These are phyloP conservation scores for Prosopis cineraria DNA, from an alignment of 306 rosid genomes.

Conservation along the genomic window DNA sequence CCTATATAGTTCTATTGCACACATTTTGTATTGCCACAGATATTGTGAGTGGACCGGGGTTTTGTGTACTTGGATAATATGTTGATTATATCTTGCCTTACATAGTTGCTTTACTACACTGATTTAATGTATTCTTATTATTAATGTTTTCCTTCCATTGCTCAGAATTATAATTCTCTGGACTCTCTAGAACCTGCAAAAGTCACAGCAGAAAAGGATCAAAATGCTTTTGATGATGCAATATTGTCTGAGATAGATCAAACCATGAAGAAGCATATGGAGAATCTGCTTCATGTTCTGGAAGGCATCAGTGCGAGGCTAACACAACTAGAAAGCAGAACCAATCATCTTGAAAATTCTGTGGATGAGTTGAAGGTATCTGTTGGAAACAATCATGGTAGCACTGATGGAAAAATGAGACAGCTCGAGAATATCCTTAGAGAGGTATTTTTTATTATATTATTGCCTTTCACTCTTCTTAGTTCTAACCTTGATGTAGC, in stretches of 20 bases:
- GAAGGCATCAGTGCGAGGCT: slow-evolving; percentile 83
- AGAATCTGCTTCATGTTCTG: slow-evolving; percentile 68
- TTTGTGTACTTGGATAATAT: slow-evolving; percentile 16
- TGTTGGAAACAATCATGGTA: slow-evolving; percentile 77
- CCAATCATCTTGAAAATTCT: slow-evolving; percentile 69
- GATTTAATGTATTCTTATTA: slow-evolving; percentile 3
- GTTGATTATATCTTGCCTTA: slow-evolving; percentile 22
- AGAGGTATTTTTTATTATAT: slow-evolving; percentile 57
- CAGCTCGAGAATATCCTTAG: slow-evolving; percentile 78
- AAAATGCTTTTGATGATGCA: slow-evolving; percentile 44
- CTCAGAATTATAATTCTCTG: slow-evolving; percentile 71
- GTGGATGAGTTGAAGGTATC: slow-evolving; percentile 79
- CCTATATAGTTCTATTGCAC: neutral
- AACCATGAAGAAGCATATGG: slow-evolving; percentile 69
- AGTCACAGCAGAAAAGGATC: slow-evolving; percentile 59
- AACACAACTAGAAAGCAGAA: slow-evolving; percentile 80
- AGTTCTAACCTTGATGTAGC: neutral
- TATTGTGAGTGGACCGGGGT: slow-evolving; percentile 1
- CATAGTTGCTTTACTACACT: slow-evolving; percentile 12
- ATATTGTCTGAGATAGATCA: slow-evolving; percentile 76
- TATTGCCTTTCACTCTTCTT: slow-evolving; percentile 1
- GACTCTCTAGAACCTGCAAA: slow-evolving; percentile 72
- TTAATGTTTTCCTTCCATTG: slow-evolving; percentile 28
- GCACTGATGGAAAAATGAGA: slow-evolving; percentile 79
- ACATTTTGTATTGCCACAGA: slow-evolving; percentile 10